These are phyloP conservation scores for Podospora bellae-mahoneyi DNA, from an alignment of 495 filamentous ascomycete species.

Conservation along the genomic window DNA sequence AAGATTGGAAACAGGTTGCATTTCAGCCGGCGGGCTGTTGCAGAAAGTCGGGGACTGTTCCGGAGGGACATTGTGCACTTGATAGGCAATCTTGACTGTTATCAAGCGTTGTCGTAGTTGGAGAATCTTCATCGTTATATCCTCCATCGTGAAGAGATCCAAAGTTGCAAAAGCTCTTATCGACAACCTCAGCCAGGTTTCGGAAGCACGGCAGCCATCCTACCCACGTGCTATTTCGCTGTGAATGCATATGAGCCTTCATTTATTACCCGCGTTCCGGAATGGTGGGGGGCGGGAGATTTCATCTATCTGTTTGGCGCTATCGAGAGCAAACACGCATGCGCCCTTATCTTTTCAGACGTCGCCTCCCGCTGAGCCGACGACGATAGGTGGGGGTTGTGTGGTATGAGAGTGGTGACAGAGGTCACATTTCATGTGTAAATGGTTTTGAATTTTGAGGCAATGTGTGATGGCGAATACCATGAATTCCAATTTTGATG, in stretches of 20 bases:
- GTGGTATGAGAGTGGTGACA: not conserved
- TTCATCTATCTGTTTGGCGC: not conserved
- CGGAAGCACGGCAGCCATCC: slow-evolving; percentile 5
- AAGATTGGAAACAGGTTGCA: not conserved
- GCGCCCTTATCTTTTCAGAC: slow-evolving; percentile 10
- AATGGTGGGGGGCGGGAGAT: not conserved
- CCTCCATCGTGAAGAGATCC: not conserved
- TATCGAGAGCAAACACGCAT: slow-evolving; percentile 7
- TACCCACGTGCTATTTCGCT: not conserved
- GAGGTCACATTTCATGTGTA: no score
- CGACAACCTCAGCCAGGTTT: not conserved
- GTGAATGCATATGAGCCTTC: not conserved
- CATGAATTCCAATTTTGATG: no score
- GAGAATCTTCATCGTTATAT: not conserved
- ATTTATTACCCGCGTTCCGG: not conserved
- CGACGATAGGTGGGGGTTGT: not conserved
- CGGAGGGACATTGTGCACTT: not conserved
- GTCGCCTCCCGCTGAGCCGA: not conserved
- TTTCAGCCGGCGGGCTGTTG: not conserved
- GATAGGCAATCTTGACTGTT: not conserved
- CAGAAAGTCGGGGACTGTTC: not conserved
- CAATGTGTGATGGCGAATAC: no score
- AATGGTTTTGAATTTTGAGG: no score
- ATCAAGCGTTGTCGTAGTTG: no score
- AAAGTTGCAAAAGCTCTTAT: not conserved